A percentile compares a stretch with the other conserved stretches of the same genome.
Evolutionary conservation across 2,329 filamentous ascomycete species (phyloP).

Genomic region (Cucurbitaria berberidis): DNA sequence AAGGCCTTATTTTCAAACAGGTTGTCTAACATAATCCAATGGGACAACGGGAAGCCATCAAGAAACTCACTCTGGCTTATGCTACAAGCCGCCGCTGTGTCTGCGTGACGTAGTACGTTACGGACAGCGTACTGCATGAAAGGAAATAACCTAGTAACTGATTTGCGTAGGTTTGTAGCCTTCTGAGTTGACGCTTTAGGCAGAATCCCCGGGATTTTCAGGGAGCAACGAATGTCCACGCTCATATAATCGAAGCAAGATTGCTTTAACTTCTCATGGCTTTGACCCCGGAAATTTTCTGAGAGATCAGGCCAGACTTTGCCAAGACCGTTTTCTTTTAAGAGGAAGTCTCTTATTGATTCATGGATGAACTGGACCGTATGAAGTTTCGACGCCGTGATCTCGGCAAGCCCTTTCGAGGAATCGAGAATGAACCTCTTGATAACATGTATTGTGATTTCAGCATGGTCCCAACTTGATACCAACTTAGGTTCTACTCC

Average conservation of each 20-base stretch:
- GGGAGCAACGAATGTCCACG: slow-evolving; percentile 14
- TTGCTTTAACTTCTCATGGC: slow-evolving; percentile 51
- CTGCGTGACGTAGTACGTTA: slow-evolving; percentile 52
- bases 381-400: slow-evolving; percentile 2
- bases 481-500: neutral
- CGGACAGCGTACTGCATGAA: slow-evolving; percentile 57
- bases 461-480: neutral
- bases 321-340: slow-evolving; percentile 43
- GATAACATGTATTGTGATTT: neutral
- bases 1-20: slow-evolving; percentile 38
- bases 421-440: neutral
- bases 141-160: slow-evolving; percentile 40
- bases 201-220: neutral
- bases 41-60: slow-evolving; percentile 26
- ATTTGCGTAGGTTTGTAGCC: slow-evolving; percentile 5
- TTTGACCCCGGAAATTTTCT: slow-evolving; percentile 39
- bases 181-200: slow-evolving; percentile 8
- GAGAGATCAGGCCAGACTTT: slow-evolving; percentile 43
- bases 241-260: slow-evolving; percentile 54
- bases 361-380: slow-evolving; percentile 43
- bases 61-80: slow-evolving; percentile 28
- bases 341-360: slow-evolving; percentile 48
- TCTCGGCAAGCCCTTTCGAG: neutral
- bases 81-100: slow-evolving; percentile 39
- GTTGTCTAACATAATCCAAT: slow-evolving; percentile 45